Evolutionary conservation across 2,329 filamentous ascomycete species (phyloP), one percentile per base, ranked within the genome.

Genomic region (Hymenoscyphus salicellus): DNA sequence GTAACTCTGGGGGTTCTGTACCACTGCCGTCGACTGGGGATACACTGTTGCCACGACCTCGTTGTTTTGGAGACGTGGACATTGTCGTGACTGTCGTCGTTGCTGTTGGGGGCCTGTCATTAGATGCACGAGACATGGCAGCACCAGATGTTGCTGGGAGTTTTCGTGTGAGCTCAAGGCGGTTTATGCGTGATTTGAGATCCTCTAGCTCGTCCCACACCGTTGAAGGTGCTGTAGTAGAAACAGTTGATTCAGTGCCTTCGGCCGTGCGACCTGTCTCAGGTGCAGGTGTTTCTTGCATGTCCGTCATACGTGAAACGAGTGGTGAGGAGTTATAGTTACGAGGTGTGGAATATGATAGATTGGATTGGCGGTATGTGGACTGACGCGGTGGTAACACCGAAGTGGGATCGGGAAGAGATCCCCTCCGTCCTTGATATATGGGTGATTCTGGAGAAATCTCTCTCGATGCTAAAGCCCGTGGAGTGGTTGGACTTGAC

Each of bases 131-230:
- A 5, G 89, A 89, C 74, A 93, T 89, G 1, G 91, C 90, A 2
- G 91, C 91, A 41, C 89, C 90, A 2, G 93, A 94, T 1, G 91
- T 93, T 0, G 91, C 81, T 0, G 93, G 93, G 38, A 95, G 80
- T 77, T 96, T 97, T 65, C 93, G 93, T 2, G 92, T 96, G 70
- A 96, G 78, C 76, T 98, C 95, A 10, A 99, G 84, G 66, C 92
- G 91, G 71, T 92, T 89, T 71, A 99, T 97, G 33, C 95, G 87
- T 49, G 92, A 95, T 76, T 98, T 98, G 57, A 99, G 80, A 69
- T 98, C 95, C 72, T 98, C 95, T 32, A 99, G 80, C 77, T 99
- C 95, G 75, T 98, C 95, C 95, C 95, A 99, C 2, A 99, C 92
- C 0, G 93, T 97, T 1, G 93, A 96, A 14, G 93, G 92, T 1